Base-by-base conservation (phyloP, 495 filamentous ascomycete genomes). In the Hyaloscypha variabilis region DNA sequence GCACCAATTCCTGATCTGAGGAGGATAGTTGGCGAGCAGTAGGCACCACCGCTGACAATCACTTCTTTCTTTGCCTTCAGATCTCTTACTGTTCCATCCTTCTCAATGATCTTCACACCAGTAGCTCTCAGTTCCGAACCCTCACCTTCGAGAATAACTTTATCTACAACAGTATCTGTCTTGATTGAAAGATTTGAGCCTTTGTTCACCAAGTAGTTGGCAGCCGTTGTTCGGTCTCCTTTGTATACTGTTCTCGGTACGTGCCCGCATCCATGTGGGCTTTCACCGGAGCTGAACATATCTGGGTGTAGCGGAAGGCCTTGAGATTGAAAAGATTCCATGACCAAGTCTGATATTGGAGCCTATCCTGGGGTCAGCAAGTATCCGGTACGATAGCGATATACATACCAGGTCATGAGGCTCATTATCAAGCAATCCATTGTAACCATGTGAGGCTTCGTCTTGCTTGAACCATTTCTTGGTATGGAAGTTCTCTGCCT, bases 1-100 rank as follows among this genome's bases (percentile, higher is more conserved):
- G 85, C 80, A 2, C 89, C 88, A 56, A 92, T 75, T 13, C 90
- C 89, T 3, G 81, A 86, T 8, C 88, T 80, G 69, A 88, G 84
- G 19, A 91, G 82, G 3, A 91, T 71, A 64, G 87, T 82, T 0
- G 88, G 88, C 0, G 85, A 81, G 78, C 88, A 85, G 74, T 86
- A 87, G 6, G 81, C 73, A 24, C 89, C 88, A 19, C 79, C 88
- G n/a, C 87, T 75, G 10, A 92, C 58, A 66, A 92, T 88, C 46
- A 92, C 84, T 69, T 91, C 88, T 23, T 81, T 79, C 1, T 78
- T 80, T 0, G 85, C 87, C 3, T 71, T 74, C 6, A 79, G 82
- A 17, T 75, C 77, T 24, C 83, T 81, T 0, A 77, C 73, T 0
- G 64, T 77, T 57, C 84, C 84, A 36, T 84, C 69, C 30, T 88